phyloP scores from a whole-genome alignment of 208 protist genomes.

The Trypanosoma cruzi region DNA sequence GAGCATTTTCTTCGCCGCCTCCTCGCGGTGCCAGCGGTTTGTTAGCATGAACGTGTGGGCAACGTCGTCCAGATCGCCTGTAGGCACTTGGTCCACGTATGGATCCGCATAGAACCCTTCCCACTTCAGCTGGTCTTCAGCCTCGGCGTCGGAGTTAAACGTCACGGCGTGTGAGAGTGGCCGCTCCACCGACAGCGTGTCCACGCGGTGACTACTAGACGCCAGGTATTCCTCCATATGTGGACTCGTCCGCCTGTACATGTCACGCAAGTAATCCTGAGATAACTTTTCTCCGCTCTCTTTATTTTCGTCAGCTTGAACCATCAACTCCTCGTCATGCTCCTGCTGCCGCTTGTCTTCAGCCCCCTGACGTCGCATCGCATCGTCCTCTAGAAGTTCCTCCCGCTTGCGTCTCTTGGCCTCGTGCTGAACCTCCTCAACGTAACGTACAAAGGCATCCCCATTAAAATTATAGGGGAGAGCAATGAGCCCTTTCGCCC shows the following conservation, averaged over 20 bases:
- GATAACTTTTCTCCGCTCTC: slow-evolving; percentile 2
- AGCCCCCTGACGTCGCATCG: slow-evolving; percentile 40
- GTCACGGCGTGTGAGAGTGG: slow-evolving; percentile 80
- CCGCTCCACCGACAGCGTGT: slow-evolving; percentile 81
- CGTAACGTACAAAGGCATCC: slow-evolving; percentile 82
- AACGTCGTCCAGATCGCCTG: slow-evolving; percentile 82
- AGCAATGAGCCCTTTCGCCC: slow-evolving; percentile 56
- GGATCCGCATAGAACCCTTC: slow-evolving; percentile 90
- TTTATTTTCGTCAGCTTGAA: slow-evolving; percentile 26
- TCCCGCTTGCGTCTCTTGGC: slow-evolving; percentile 63
- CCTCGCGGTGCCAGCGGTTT: slow-evolving; percentile 92
- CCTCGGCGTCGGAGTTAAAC: slow-evolving; percentile 90
- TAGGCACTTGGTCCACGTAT: slow-evolving; percentile 83
- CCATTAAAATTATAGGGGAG: slow-evolving; percentile 91
- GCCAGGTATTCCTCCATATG: slow-evolving; percentile 88
- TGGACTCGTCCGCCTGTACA: slow-evolving; percentile 63
- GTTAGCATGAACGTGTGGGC: slow-evolving; percentile 79
- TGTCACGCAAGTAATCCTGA: slow-evolving; percentile 31
- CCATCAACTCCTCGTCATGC: slow-evolving; percentile 63
- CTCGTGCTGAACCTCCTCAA: slow-evolving; percentile 82
- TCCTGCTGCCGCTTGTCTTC: slow-evolving; percentile 44
- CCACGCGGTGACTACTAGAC: slow-evolving; percentile 57
- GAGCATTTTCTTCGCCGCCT: slow-evolving; percentile 86
- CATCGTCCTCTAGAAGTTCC: slow-evolving; percentile 66
- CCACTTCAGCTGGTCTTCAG: slow-evolving; percentile 86